Conservation (phyloP, 371 early-diverging fungal species). For the Mortierella sp. region DNA sequence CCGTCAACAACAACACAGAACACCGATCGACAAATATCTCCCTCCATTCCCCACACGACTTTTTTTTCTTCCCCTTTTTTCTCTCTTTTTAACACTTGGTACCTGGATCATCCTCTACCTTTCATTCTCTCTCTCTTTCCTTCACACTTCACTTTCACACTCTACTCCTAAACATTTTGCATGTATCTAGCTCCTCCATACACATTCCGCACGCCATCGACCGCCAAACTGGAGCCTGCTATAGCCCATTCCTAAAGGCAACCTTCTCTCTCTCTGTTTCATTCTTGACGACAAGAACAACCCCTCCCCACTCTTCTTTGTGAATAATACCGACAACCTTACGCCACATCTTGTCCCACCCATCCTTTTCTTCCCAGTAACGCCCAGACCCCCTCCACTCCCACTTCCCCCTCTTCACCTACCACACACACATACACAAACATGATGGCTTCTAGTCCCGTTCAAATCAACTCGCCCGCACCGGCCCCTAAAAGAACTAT, state of each 20-base stretch:
- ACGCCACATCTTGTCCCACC: slow-evolving; percentile 5
- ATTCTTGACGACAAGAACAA: background rate
- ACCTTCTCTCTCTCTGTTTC: background rate
- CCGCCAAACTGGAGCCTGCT: slow-evolving; percentile 10
- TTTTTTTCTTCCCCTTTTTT: background rate
- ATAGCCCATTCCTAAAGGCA: background rate
- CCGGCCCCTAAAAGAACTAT: slow-evolving; percentile 12
- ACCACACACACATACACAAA: background rate
- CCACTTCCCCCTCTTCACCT: too few species aligned
- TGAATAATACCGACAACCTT: slow-evolving; percentile 3
- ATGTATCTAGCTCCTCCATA: background rate
- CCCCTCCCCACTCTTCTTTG: background rate
- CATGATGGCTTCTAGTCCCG: background rate
- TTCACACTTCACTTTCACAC: background rate
- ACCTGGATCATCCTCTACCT: background rate
- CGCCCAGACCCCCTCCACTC: background rate
- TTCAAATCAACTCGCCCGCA: background rate
- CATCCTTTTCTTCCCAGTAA: background rate
- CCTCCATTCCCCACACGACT: background rate
- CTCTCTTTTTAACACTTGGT: background rate
- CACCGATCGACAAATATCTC: background rate
- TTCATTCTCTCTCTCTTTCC: background rate
- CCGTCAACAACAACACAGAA: background rate
- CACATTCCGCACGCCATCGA: slow-evolving; percentile 3
- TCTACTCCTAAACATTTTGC: background rate